phyloP scores from a whole-genome alignment of 2,329 filamentous ascomycete genomes.

The Thelonectria blattea region DNA sequence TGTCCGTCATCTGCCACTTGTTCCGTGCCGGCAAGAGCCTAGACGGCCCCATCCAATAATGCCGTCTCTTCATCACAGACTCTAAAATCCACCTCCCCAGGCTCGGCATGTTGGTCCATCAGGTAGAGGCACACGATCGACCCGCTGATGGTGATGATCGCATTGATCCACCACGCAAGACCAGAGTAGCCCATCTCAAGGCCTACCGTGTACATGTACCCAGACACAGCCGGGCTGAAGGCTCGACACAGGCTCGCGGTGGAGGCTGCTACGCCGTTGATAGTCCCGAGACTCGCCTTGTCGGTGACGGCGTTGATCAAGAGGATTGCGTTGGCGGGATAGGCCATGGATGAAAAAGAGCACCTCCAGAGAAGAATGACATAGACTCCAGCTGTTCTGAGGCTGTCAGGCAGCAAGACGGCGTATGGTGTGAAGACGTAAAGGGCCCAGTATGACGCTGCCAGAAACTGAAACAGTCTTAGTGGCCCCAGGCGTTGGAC shows the following conservation, averaged over 20 bases:
- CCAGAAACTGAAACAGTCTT: slow-evolving; percentile 79
- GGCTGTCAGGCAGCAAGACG: slow-evolving; percentile 74
- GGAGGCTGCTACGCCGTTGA: slow-evolving; percentile 92
- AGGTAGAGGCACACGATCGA: slow-evolving; percentile 7
- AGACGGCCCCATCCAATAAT: neutral
- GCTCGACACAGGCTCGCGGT: slow-evolving; percentile 88
- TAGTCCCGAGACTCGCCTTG: slow-evolving; percentile 81
- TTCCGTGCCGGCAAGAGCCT: too few species aligned
- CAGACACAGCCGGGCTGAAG: slow-evolving; percentile 87
- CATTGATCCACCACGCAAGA: slow-evolving; percentile 92
- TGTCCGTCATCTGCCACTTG: too few species aligned
- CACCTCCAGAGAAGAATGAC: slow-evolving; percentile 87
- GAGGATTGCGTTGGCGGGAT: slow-evolving; percentile 87
- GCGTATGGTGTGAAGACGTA: slow-evolving; percentile 91
- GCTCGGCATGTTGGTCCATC: neutral
- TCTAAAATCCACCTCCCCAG: neutral
- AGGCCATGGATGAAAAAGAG: slow-evolving; percentile 87
- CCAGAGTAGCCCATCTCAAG: slow-evolving; percentile 82
- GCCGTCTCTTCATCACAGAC: slow-evolving; percentile 12
- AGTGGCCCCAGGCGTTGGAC: slow-evolving; percentile 78
- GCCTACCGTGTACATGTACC: slow-evolving; percentile 81
- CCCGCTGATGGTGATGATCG: neutral
- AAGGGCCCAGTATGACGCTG: slow-evolving; percentile 82
- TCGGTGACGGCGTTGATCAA: slow-evolving; percentile 87
- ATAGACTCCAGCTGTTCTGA: slow-evolving; percentile 79